Percentiles rank a stretch among this genome's conserved stretches.
Conservation (phyloP, 768 basidiomycete species). For the Gymnopilus junonius region DNA sequence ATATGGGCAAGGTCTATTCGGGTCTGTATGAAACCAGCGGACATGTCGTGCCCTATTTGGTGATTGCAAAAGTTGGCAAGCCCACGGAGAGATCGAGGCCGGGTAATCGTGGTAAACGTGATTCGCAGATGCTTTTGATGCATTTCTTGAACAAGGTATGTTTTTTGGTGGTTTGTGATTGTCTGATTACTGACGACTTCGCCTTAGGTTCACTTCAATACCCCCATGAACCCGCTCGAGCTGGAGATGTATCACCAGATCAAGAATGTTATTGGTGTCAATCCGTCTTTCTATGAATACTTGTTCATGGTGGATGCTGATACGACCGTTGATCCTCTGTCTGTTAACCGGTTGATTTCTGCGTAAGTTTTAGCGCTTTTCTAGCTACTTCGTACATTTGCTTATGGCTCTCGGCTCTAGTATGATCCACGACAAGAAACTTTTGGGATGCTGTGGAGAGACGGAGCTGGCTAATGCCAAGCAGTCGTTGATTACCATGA, state of each 20-base stretch:
- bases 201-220: slow-evolving; percentile 89
- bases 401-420: slow-evolving; percentile 41
- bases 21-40: slow-evolving; percentile 93
- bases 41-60: slow-evolving; percentile 95
- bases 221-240: slow-evolving; percentile 96
- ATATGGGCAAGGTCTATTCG: slow-evolving; percentile 98
- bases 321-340: slow-evolving; percentile 88
- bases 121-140: slow-evolving; percentile 96
- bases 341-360: slow-evolving; percentile 89
- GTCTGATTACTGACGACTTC: not conserved
- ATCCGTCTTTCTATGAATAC: slow-evolving; percentile 98
- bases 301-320: slow-evolving; percentile 93
- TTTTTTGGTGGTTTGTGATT: not conserved
- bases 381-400: not conserved
- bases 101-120: slow-evolving; percentile 98
- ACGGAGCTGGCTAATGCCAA: slow-evolving; percentile 92
- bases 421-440: slow-evolving; percentile 96
- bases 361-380: slow-evolving; percentile 62
- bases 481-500: slow-evolving; percentile 95
- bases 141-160: slow-evolving; percentile 95
- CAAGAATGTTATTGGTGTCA: slow-evolving; percentile 99
- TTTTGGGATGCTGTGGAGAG: slow-evolving; percentile 95
- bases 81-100: slow-evolving; percentile 92
- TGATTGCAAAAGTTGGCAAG: slow-evolving; percentile 93
- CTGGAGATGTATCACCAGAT: slow-evolving; percentile 99